Conservation (phyloP, 2,329 filamentous ascomycete species). For the Neophaeococcomyces aloes region DNA sequence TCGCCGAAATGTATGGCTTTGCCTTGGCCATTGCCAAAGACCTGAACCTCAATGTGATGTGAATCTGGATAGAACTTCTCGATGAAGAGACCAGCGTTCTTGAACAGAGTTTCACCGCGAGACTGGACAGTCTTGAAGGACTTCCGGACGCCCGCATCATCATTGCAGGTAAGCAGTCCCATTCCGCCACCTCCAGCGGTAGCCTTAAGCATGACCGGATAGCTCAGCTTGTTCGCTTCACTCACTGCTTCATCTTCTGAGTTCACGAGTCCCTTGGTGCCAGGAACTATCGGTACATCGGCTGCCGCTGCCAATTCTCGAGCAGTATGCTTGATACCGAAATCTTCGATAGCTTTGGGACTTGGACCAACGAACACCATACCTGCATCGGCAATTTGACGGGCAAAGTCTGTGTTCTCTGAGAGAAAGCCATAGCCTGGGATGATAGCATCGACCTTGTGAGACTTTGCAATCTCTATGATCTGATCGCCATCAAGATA, state of each 20-base stretch:
- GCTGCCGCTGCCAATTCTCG: constrained; percentile 43
- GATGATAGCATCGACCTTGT: constrained; percentile 47
- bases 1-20: constrained; percentile 76
- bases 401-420: constrained; percentile 53
- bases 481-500: constrained; percentile 33
- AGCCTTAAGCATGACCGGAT: constrained; percentile 60
- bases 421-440: constrained; percentile 59
- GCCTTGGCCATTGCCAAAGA: constrained; percentile 74
- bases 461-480: constrained; percentile 41
- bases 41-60: constrained; percentile 79
- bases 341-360: constrained; percentile 42
- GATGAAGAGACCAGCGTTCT: constrained; percentile 72
- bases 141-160: constrained; percentile 56
- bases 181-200: constrained; percentile 74
- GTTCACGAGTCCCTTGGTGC: constrained; percentile 40
- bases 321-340: constrained; percentile 51
- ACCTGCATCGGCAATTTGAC: constrained; percentile 42
- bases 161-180: constrained; percentile 66
- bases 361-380: constrained; percentile 52
- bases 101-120: constrained; percentile 68
- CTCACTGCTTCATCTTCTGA: constrained; percentile 38
- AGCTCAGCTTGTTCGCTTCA: constrained; percentile 38
- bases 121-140: constrained; percentile 64
- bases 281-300: constrained; percentile 46
- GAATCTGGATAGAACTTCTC: constrained; percentile 72